These are phyloP conservation scores for Suillus bovinus DNA, from an alignment of 768 basidiomycete genomes.

Conservation along the genomic window DNA sequence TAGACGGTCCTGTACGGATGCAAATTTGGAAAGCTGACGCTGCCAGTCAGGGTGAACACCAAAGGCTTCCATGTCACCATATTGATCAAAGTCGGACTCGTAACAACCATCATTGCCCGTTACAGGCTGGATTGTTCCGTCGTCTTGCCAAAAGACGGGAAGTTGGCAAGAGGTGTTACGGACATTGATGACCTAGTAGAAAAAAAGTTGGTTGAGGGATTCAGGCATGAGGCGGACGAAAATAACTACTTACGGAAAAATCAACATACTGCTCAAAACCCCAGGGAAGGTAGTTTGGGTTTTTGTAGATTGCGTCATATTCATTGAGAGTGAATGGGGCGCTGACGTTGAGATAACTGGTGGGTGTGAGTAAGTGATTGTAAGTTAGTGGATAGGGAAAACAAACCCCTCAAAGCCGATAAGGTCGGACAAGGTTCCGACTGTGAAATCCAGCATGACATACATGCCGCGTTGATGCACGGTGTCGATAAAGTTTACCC, in stretches of 20 bases:
- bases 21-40: conserved; percentile 93
- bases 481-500: conserved; percentile 71
- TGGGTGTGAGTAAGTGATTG: conserved; percentile 12
- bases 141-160: conserved; percentile 80
- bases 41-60: conserved; percentile 95
- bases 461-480: conserved; percentile 88
- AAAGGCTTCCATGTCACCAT: conserved; percentile 96
- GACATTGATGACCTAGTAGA: conserved; percentile 56
- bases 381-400: conserved; percentile 11
- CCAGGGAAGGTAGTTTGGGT: conserved; percentile 80
- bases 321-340: conserved; percentile 80
- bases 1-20: conserved; percentile 94
- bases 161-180: conserved; percentile 75
- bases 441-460: conserved; percentile 90
- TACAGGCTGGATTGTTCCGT: conserved; percentile 55
- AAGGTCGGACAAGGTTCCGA: conserved; percentile 89
- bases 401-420: conserved; percentile 82
- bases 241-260: conserved; percentile 54
- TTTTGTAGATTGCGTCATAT: conserved; percentile 73
- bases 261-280: conserved; percentile 83
- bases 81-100: conserved; percentile 89
- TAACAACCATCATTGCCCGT: conserved; percentile 71
- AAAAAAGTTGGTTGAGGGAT: conserved; percentile 1
- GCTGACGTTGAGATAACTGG: conserved; percentile 69
- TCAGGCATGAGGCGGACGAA: conserved; percentile 4